Conservation (phyloP, 805 yeast species). For the Yarrowia hollandica region DNA sequence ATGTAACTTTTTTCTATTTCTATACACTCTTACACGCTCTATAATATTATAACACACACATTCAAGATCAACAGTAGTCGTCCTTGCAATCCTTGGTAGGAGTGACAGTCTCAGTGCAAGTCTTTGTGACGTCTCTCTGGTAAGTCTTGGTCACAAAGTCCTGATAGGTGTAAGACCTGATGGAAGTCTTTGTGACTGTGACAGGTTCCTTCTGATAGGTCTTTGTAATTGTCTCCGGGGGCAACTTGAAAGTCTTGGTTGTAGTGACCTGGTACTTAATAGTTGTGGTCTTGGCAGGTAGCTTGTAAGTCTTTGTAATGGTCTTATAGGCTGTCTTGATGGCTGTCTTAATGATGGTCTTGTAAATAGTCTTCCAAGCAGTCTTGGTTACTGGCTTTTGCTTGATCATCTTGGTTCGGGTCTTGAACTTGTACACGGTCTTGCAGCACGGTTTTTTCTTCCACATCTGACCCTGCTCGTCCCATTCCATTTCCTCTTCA, state of each 20-base stretch:
- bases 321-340: conserved; percentile 1
- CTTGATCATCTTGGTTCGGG: background rate
- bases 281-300: background rate
- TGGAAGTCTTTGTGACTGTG: background rate
- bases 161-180: background rate
- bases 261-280: background rate
- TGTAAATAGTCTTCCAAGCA: background rate
- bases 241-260: conserved; percentile 12
- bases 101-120: background rate
- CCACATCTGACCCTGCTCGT: background rate
- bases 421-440: background rate
- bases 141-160: background rate
- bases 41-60: too few species aligned
- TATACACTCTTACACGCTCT: too few species aligned
- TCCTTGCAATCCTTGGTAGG: conserved; percentile 2
- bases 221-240: background rate
- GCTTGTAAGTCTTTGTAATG: conserved; percentile 7
- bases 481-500: background rate
- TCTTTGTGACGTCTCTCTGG: background rate
- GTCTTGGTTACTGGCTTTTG: background rate
- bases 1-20: too few species aligned
- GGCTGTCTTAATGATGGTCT: background rate
- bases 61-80: background rate
- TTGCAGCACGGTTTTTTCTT: conserved; percentile 13
- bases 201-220: background rate